Percentiles rank a stretch among this genome's conserved stretches.
phyloP scores from a whole-genome alignment of 169 alveolate species.

The Babesia ovata region DNA sequence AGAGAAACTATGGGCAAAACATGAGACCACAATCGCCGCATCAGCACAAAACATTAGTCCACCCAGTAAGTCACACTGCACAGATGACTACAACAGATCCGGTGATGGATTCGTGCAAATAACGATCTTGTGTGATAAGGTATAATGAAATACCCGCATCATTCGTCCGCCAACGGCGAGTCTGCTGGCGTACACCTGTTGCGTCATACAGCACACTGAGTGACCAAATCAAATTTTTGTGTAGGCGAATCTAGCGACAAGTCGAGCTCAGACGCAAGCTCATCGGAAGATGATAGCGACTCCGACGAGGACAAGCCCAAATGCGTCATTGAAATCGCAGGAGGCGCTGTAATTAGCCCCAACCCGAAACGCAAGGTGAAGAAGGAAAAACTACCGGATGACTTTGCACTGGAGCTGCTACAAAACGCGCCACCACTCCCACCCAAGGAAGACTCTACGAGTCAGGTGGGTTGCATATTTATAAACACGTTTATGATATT shows the following conservation, averaged over 20 bases:
- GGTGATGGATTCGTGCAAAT: too few relatives aligned
- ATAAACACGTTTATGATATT: not conserved
- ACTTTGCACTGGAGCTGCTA: conserved; percentile 47
- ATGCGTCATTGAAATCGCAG: conserved; percentile 63
- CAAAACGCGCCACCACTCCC: conserved; percentile 53
- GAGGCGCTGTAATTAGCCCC: conserved; percentile 4
- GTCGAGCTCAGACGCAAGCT: conserved; percentile 7
- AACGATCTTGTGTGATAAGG: not conserved
- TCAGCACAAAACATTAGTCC: not conserved
- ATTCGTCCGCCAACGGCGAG: not conserved
- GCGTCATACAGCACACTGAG: not conserved
- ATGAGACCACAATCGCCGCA: not conserved
- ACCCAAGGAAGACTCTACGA: not conserved
- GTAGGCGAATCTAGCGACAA: not conserved
- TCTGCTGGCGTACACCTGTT: not conserved
- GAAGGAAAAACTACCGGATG: conserved; percentile 38
- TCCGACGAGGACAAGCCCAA: conserved; percentile 52
- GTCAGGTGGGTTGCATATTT: not conserved
- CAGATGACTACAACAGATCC: not conserved
- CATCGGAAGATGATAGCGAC: conserved; percentile 47
- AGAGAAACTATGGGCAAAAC: conserved; percentile 53
- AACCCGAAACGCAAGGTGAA: conserved; percentile 24
- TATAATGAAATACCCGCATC: not conserved
- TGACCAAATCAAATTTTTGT: not conserved
- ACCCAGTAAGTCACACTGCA: conserved; percentile 1